These are phyloP conservation scores for Plasmodium vinckei DNA, from an alignment of 169 alveolate genomes.

Conservation along the genomic window DNA sequence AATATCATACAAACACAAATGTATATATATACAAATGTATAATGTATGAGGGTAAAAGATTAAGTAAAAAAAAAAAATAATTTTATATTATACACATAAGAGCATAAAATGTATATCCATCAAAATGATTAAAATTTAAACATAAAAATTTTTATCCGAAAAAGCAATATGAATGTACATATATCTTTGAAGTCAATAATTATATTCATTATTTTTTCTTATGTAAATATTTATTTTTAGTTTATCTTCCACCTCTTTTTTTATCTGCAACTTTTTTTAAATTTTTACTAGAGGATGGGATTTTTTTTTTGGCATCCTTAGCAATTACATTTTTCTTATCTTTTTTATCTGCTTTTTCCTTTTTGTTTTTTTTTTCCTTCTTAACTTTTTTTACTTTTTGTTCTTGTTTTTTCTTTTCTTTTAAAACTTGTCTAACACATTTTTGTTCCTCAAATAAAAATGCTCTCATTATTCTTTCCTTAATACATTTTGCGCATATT, in stretches of 20 bases:
- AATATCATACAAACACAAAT: too few relatives aligned
- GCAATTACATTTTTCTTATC: slow-evolving; percentile 50
- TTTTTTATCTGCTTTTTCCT: slow-evolving; percentile 72
- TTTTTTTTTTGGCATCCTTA: slow-evolving; percentile 43
- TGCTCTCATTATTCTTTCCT: slow-evolving; percentile 92
- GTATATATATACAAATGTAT: too few relatives aligned
- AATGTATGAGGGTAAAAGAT: too few relatives aligned
- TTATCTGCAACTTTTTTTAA: slow-evolving; percentile 54
- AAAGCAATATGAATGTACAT: too few relatives aligned
- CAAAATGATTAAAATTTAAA: too few relatives aligned
- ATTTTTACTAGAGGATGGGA: slow-evolving; percentile 12
- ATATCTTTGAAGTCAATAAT: too few relatives aligned
- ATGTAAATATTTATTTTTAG: too few relatives aligned
- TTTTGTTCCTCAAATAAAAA: slow-evolving; percentile 93
- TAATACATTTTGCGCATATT: slow-evolving; percentile 88
- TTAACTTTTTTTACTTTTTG: slow-evolving; percentile 76
- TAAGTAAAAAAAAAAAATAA: too few relatives aligned
- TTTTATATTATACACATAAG: too few relatives aligned
- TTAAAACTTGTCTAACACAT: slow-evolving; percentile 87
- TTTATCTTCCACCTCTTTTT: slow-evolving; percentile 20
- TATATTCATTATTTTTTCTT: too few relatives aligned
- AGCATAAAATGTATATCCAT: too few relatives aligned
- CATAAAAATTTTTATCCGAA: too few relatives aligned
- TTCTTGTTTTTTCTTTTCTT: slow-evolving; percentile 81
- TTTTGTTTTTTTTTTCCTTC: slow-evolving; percentile 69